phyloP scores from a whole-genome alignment of 495 filamentous ascomycete species.

The Aspergillus carlsbadensis region DNA sequence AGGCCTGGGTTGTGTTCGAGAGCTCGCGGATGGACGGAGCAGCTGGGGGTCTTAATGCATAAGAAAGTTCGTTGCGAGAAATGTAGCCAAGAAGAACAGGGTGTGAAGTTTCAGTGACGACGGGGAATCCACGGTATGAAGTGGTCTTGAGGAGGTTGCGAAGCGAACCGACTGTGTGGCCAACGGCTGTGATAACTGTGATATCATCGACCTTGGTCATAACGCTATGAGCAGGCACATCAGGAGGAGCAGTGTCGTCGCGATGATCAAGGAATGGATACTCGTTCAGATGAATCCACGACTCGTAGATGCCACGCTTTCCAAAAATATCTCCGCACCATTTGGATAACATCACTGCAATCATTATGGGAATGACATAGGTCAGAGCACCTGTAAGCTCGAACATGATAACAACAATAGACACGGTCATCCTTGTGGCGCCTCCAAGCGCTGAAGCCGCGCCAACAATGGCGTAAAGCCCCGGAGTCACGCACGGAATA shows the following conservation, averaged over 20 bases:
- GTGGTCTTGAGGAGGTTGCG: slow-evolving; percentile 66
- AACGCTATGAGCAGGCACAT: slow-evolving; percentile 78
- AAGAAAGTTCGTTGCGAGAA: slow-evolving; percentile 84
- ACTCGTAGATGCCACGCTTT: slow-evolving; percentile 93
- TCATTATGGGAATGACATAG: slow-evolving; percentile 98
- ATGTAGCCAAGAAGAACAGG: slow-evolving; percentile 88
- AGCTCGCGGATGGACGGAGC: slow-evolving; percentile 51
- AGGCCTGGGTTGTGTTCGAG: slow-evolving; percentile 71
- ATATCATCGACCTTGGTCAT: slow-evolving; percentile 94
- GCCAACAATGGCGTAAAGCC: slow-evolving; percentile 94
- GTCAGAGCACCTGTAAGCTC: slow-evolving; percentile 94
- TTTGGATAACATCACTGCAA: slow-evolving; percentile 97
- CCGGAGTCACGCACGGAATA: slow-evolving; percentile 87
- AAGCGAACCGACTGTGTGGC: slow-evolving; percentile 79
- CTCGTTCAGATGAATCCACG: slow-evolving; percentile 94
- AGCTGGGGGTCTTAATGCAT: slow-evolving; percentile 60
- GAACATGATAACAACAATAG: slow-evolving; percentile 99
- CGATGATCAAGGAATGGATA: slow-evolving; percentile 95
- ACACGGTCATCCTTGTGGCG: slow-evolving; percentile 94
- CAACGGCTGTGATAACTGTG: slow-evolving; percentile 76
- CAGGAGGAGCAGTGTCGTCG: slow-evolving; percentile 77
- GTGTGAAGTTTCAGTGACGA: slow-evolving; percentile 67
- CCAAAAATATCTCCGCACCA: slow-evolving; percentile 98
- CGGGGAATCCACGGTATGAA: slow-evolving; percentile 88
- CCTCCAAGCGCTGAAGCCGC: slow-evolving; percentile 95